These are phyloP conservation scores for Rhododendron kiyosumense DNA, from an alignment of 148 eudicot species.

Conservation along the genomic window DNA sequence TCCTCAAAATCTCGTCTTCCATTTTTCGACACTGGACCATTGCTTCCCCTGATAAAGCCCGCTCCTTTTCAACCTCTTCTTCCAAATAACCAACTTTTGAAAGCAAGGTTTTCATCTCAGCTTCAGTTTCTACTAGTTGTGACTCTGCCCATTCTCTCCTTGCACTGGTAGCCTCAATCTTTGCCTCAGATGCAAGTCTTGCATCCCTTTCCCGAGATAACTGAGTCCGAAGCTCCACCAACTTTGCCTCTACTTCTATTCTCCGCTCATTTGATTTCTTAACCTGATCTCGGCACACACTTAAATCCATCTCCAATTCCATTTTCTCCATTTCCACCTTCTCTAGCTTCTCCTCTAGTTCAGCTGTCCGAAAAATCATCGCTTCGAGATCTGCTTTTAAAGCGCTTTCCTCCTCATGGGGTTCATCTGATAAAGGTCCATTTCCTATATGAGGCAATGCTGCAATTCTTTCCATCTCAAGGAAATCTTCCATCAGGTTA, in stretches of 20 bases:
- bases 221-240: conserved; percentile 53
- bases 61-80: conserved; percentile 46
- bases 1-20: conserved; percentile 45
- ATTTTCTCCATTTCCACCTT: conserved; percentile 42
- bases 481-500: conserved; percentile 90
- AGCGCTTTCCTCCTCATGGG: conserved; percentile 21
- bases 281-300: conserved; percentile 23
- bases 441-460: conserved; percentile 43
- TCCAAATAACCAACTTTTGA: conserved; percentile 38
- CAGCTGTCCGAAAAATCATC: conserved; percentile 23
- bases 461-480: conserved; percentile 87
- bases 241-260: conserved; percentile 26
- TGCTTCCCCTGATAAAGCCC: conserved; percentile 33
- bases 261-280: conserved; percentile 28
- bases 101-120: conserved; percentile 40
- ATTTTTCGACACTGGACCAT: conserved; percentile 37
- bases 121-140: conserved; percentile 32
- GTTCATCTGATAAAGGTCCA: conserved; percentile 5
- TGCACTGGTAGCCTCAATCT: conserved; percentile 26
- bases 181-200: conserved; percentile 24
- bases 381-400: conserved; percentile 29
- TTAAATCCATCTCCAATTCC: conserved; percentile 34
- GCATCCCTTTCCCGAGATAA: conserved; percentile 34
- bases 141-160: conserved; percentile 41
- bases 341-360: conserved; percentile 35